phyloP scores from a whole-genome alignment of 1,284 basidiomycete species.

The Ganoderma lingzhi region DNA sequence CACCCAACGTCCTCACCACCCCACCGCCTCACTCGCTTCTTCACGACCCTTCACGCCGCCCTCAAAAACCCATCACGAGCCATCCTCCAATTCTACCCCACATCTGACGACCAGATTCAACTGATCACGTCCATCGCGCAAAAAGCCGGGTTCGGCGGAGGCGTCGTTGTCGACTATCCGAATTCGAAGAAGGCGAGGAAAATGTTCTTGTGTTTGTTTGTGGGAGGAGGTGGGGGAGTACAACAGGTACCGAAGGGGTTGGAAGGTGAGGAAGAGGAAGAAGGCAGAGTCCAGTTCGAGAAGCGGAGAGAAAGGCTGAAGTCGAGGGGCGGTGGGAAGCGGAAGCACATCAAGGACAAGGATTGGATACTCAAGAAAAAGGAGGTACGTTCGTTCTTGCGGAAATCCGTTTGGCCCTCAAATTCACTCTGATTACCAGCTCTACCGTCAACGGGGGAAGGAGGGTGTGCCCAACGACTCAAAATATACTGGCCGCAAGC shows the following conservation, averaged over 20 bases:
- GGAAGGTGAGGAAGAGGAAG: slow-evolving; percentile 66
- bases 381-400: slow-evolving; percentile 58
- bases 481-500: slow-evolving; percentile 82
- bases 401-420: slow-evolving; percentile 10
- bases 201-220: slow-evolving; percentile 90
- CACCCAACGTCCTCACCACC: slow-evolving; percentile 93
- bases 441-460: slow-evolving; percentile 84
- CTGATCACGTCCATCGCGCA: slow-evolving; percentile 95
- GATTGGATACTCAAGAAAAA: slow-evolving; percentile 90
- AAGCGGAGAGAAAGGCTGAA: slow-evolving; percentile 63
- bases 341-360: slow-evolving; percentile 70
- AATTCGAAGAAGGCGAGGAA: slow-evolving; percentile 96
- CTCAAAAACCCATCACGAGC: slow-evolving; percentile 94
- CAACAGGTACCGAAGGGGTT: slow-evolving; percentile 79
- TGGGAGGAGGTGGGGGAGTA: slow-evolving; percentile 71
- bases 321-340: slow-evolving; percentile 63
- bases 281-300: slow-evolving; percentile 70
- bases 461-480: slow-evolving; percentile 83
- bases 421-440: slow-evolving; percentile 47
- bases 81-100: slow-evolving; percentile 96
- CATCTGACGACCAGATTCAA: slow-evolving; percentile 94
- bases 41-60: slow-evolving; percentile 94
- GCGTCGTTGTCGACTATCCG: slow-evolving; percentile 96
- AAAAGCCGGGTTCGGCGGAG: slow-evolving; percentile 96
- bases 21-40: slow-evolving; percentile 92